Base-by-base conservation (phyloP, 2,329 filamentous ascomycete genomes). In the Cladosporium colombiae region DNA sequence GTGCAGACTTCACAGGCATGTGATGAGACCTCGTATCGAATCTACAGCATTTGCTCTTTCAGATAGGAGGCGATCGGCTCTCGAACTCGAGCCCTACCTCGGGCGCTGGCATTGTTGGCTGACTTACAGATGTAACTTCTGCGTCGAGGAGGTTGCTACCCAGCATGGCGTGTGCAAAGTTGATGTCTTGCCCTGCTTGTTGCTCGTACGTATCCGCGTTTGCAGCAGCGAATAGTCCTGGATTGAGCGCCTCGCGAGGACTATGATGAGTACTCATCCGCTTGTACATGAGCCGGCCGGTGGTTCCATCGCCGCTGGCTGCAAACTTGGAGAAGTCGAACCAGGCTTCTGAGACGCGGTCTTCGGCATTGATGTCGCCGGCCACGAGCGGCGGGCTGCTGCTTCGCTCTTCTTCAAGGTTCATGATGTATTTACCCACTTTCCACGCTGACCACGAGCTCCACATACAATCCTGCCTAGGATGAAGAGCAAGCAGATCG, bases 401-500 rank as follows among this genome's bases (percentile, higher is more conserved):
- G 8, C 44, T 58, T 1, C 60, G 61, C 52, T 67, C 68, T 60
- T 70, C 71, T 65, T 71, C 70, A 1, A 70, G 52, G 6, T 66
- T 62, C 60, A 71, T 62, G 37, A 72, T 52, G 60, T 70, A 73
- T 50, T 70, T 71, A 21, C 70, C 69, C 14, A 72, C 68, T 37
- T 73, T 72, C 68, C 70, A 73, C 10, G 71, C 70, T 6, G 68
- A 68, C 70, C 69, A 72, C 3, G 67, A 69, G 4, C 62, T 67
- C 68, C 68, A 72, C 65, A 71, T 67, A 35, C 68, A 71, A 25
- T 72, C 71, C 62, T 72, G 71, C 21, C 65, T 29, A 13, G 69
- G 68, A 57, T 71, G 70, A 18, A 66, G 67, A 2, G 70, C 69
- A 5, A 73, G 66, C n/a, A 72, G 64, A 44, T 70, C 61, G 21